Base-by-base conservation (phyloP, 805 yeast genomes). In the Spathaspora arborariae region DNA sequence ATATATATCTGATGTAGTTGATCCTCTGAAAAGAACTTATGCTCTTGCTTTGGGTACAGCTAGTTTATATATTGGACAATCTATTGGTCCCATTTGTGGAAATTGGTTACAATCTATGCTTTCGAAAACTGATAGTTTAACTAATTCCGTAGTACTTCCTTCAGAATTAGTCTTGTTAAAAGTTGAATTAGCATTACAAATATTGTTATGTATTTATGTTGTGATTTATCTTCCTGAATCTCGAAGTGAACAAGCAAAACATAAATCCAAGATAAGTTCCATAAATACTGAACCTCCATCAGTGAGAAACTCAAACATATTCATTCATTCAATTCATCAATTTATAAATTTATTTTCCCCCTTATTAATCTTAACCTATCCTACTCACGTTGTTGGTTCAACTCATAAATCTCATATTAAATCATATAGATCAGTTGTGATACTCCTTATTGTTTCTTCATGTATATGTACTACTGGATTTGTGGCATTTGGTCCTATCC, bases 1-100 rank as follows among this genome's bases (percentile, higher is more conserved):
- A 45, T 88, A 85, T 57, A 71, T 85, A n/a, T 71, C 86, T 1
- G 96, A 88, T 63, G 77, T 86, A 40, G 80, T 80, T 5, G 81
- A 79, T 11, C 74, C 85, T 0, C 68, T 67, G 24, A 69, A 75
- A 41, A 67, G 94, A 48, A 72, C 78, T 8, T 68, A 73, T 43
- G 64, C 75, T 15, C 65, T 85, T 51, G 85, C 88, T 15, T 62
- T 76, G 37, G 63, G 75, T 20, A 68, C 74, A 56, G 84, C 88
- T 9, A 60, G 76, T 16, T 59, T 82, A 34, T 80, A 75, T 51
- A 66, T 75, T 4, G 84, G 88, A 0, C 55, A 78, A 54, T 82
- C 83, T 0, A 4, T 74, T 9, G 90, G 89, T 1, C 90, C 92
- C 0, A 49, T 81, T 35, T 21, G 45, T 16, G 46, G 53, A 11